Percentiles rank a stretch among this genome's conserved stretches.
Evolutionary conservation across 192 early-diverging fungal species (phyloP).

Genomic region (Diversispora eburnea): DNA sequence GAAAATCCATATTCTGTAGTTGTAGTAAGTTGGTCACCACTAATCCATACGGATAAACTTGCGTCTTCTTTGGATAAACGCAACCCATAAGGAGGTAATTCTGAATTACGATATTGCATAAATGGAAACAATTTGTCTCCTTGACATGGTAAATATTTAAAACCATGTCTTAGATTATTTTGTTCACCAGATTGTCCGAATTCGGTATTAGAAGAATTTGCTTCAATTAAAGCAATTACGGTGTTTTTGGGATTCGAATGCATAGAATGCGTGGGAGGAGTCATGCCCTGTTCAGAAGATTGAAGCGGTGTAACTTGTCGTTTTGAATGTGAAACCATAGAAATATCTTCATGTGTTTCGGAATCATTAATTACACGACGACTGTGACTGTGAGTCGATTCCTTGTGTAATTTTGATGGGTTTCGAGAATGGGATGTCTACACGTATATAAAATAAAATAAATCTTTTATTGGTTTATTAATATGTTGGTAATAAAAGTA

Average conservation of each 20-base stretch:
- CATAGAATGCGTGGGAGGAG: slow-evolving; percentile 1
- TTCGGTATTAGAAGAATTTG: slow-evolving; percentile 34
- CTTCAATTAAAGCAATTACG: slow-evolving; percentile 30
- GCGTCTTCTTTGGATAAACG: slow-evolving; percentile 54
- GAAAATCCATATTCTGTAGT: slow-evolving; percentile 66
- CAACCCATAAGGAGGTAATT: slow-evolving; percentile 42
- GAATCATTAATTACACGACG: background rate
- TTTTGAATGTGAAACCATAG: slow-evolving; percentile 8
- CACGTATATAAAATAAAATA: too few species aligned
- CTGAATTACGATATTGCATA: slow-evolving; percentile 48
- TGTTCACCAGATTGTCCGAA: slow-evolving; percentile 44
- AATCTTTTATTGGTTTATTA: too few species aligned
- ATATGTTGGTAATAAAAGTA: background rate
- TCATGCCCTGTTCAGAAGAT: slow-evolving; percentile 24
- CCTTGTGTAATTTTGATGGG: background rate
- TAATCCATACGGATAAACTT: slow-evolving; percentile 55
- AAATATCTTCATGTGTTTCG: background rate
- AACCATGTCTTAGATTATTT: slow-evolving; percentile 56
- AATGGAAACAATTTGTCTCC: slow-evolving; percentile 44
- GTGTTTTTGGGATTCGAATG: slow-evolving; percentile 36
- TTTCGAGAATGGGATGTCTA: slow-evolving; percentile 5
- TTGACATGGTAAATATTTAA: slow-evolving; percentile 59
- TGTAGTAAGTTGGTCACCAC: slow-evolving; percentile 51
- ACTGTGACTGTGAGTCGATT: background rate
- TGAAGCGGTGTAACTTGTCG: background rate